phyloP scores from a whole-genome alignment of 495 filamentous ascomycete genomes.

The Jackrogersella minutella region DNA sequence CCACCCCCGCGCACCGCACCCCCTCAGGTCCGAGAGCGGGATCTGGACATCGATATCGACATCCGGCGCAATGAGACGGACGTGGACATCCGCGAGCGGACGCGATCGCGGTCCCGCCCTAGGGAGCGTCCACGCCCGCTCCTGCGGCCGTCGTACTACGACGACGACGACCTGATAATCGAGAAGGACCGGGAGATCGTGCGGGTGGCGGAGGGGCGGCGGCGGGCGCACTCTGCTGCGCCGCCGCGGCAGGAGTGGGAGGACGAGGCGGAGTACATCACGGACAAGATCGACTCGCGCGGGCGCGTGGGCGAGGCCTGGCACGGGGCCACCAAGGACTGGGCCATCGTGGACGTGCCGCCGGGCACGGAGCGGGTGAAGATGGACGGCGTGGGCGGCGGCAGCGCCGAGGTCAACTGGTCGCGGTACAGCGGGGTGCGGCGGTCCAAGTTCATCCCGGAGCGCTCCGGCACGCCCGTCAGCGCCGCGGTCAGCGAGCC shows the following conservation, averaged over 20 bases:
- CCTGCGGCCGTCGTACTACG: conserved; percentile 46
- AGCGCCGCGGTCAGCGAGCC: conserved; percentile 28
- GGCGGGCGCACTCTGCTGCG: conserved; percentile 58
- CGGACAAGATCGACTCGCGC: conserved; percentile 63
- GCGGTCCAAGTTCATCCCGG: conserved; percentile 70
- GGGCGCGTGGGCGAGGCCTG: conserved; percentile 71
- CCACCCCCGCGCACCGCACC: conserved; percentile 49
- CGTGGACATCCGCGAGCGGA: conserved; percentile 55
- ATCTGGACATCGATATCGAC: conserved; percentile 65
- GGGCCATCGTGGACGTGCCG: conserved; percentile 81
- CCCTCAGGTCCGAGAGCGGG: conserved; percentile 46
- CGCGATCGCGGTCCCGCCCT: conserved; percentile 47
- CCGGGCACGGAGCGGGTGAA: conserved; percentile 77
- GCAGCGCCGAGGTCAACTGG: conserved; percentile 74
- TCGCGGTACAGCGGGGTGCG: conserved; percentile 78
- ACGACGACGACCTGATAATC: conserved; percentile 52
- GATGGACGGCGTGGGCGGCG: conserved; percentile 78
- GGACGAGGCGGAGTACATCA: conserved; percentile 74
- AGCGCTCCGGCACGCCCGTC: conserved; percentile 50
- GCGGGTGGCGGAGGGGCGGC: conserved; percentile 52
- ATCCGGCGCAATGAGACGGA: conserved; percentile 56
- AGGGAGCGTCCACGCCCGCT: conserved; percentile 46
- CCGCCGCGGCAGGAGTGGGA: conserved; percentile 53
- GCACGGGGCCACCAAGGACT: conserved; percentile 73
- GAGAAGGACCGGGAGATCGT: conserved; percentile 70